Conservation (phyloP, 495 filamentous ascomycete species). For the Bombardia bombarda region DNA sequence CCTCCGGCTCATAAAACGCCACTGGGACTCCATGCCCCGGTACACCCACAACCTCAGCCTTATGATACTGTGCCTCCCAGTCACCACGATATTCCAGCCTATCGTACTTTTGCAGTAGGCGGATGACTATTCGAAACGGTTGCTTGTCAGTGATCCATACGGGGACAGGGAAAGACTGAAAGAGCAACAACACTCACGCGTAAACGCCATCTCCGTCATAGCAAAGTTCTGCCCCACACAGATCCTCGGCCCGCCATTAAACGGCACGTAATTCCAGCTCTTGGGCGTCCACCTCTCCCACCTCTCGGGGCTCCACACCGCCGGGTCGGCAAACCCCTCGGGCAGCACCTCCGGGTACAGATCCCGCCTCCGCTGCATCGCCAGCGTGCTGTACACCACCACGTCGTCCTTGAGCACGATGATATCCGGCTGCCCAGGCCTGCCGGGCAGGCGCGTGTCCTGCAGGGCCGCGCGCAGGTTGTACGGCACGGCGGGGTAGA, state of each 20-base stretch:
- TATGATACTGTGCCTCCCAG: constrained; percentile 28
- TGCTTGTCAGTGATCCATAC: neutral
- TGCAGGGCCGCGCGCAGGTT: constrained; percentile 38
- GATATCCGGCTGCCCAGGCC: constrained; percentile 19
- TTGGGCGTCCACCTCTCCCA: constrained; percentile 48
- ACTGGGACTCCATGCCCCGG: constrained; percentile 31
- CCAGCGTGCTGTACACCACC: constrained; percentile 35
- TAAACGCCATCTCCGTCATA: constrained; percentile 45
- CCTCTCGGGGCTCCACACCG: constrained; percentile 44
- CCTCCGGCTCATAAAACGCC: constrained; percentile 24
- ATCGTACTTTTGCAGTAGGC: constrained; percentile 55
- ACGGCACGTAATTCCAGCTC: constrained; percentile 55
- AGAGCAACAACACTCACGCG: constrained; percentile 21
- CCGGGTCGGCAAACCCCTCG: constrained; percentile 38
- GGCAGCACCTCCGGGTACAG: constrained; percentile 35
- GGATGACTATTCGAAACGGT: constrained; percentile 35
- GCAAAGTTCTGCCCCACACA: constrained; percentile 49
- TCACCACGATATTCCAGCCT: constrained; percentile 40
- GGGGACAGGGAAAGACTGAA: neutral
- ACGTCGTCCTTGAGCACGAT: constrained; percentile 28
- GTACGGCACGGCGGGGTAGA: constrained; percentile 44
- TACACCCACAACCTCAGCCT: constrained; percentile 31
- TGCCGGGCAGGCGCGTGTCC: constrained; percentile 23
- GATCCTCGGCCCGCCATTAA: constrained; percentile 51
- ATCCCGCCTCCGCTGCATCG: constrained; percentile 47